Conservation (phyloP, 345 rosid genomes). For the Jatropha curcas region DNA sequence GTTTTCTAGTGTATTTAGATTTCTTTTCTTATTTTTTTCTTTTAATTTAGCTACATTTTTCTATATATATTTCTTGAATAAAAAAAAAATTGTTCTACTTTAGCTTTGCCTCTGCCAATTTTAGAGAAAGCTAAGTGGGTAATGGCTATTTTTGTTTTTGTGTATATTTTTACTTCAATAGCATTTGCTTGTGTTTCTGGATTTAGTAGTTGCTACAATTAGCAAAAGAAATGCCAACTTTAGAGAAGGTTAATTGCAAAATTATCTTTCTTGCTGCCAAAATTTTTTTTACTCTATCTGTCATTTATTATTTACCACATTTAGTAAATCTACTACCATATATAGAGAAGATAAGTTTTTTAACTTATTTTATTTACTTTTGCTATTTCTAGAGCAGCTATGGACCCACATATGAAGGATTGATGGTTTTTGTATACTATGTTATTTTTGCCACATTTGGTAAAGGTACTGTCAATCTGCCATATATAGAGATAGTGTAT, state of each 20-base stretch:
- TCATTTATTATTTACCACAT: background rate
- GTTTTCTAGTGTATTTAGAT: background rate
- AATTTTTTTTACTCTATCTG: background rate
- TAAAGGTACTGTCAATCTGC: constrained; percentile 21
- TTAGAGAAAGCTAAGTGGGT: background rate
- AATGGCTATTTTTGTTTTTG: background rate
- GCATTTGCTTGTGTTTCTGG: constrained; percentile 3
- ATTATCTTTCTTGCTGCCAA: background rate
- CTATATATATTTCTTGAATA: too few relatives aligned
- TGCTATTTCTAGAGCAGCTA: background rate
- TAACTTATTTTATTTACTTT: background rate
- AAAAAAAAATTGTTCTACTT: background rate
- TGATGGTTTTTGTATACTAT: background rate
- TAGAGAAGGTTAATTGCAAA: background rate
- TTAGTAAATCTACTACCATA: constrained; percentile 4
- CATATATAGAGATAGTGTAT: constrained; percentile 12
- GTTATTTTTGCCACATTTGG: constrained; percentile 6
- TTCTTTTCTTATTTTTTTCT: background rate
- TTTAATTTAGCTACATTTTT: background rate
- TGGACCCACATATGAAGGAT: background rate
- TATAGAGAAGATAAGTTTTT: background rate
- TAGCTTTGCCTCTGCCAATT: background rate
- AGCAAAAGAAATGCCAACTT: background rate
- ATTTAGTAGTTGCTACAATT: constrained; percentile 7
- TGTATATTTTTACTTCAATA: background rate